Conservation (phyloP, 345 rosid species). For the Arabis hirsuta region DNA sequence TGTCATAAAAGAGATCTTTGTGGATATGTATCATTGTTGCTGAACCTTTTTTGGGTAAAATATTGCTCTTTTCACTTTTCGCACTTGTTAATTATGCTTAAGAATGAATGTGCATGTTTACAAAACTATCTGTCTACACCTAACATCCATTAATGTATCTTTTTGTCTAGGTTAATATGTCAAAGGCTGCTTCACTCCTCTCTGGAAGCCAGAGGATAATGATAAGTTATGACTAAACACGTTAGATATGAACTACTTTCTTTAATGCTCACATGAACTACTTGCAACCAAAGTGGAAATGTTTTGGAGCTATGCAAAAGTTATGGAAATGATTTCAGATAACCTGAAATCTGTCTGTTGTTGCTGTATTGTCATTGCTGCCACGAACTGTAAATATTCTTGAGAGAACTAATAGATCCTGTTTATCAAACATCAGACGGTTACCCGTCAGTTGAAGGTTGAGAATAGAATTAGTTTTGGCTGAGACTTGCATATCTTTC, state of each 20-base stretch:
- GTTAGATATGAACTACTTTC: neutral
- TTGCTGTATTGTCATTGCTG: neutral
- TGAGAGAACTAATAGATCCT: neutral
- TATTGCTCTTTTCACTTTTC: neutral
- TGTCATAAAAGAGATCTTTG: neutral
- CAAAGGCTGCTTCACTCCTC: neutral
- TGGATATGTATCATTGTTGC: conserved; percentile 4
- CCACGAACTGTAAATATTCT: neutral
- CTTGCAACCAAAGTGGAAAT: neutral
- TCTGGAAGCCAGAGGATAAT: conserved; percentile 23
- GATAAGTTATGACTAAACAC: conserved; percentile 14
- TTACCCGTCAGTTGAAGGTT: neutral
- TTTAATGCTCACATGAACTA: conserved; percentile 7
- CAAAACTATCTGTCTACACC: neutral
- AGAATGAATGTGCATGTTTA: neutral
- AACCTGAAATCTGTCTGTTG: conserved; percentile 21
- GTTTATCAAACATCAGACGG: neutral
- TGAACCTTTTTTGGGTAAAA: neutral
- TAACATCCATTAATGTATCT: conserved; percentile 15
- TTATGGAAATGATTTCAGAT: neutral
- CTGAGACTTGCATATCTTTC: conserved; percentile 18
- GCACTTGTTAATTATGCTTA: neutral
- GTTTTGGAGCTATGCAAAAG: neutral
- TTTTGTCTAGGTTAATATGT: conserved; percentile 18
- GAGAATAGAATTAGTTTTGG: conserved; percentile 8